phyloP scores from a whole-genome alignment of 2,329 filamentous ascomycete species.

The Curvularia spicifera region DNA sequence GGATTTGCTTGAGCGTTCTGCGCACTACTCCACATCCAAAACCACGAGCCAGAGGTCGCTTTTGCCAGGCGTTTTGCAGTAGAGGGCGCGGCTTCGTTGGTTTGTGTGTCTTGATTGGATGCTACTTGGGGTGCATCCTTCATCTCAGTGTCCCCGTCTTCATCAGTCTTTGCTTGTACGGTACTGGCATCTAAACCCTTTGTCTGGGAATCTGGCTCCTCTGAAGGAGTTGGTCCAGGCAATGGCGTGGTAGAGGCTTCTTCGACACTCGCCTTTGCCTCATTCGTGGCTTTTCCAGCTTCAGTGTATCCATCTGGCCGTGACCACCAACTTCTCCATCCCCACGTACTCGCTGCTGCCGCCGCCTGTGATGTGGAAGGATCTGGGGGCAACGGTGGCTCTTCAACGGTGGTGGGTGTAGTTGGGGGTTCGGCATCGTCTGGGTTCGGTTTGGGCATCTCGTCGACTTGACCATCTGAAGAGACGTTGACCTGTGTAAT shows the following conservation, averaged over 20 bases:
- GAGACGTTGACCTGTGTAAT: constrained; percentile 56
- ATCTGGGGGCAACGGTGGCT: constrained; percentile 55
- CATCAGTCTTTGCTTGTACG: constrained; percentile 1
- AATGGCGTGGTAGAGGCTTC: constrained; percentile 52
- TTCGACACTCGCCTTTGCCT: constrained; percentile 34
- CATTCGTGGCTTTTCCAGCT: constrained; percentile 41
- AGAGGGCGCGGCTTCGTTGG: constrained; percentile 24
- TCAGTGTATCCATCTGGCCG: constrained; percentile 56
- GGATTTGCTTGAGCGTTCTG: constrained; percentile 51
- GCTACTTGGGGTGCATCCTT: constrained; percentile 26
- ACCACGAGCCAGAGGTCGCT: constrained; percentile 53
- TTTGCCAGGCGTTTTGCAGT: constrained; percentile 21
- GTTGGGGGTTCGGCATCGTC: constrained; percentile 22
- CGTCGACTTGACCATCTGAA: constrained; percentile 43
- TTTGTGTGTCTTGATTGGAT: constrained; percentile 17
- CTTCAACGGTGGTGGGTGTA: constrained; percentile 22
- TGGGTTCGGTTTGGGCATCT: constrained; percentile 30
- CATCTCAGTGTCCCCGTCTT: constrained; percentile 26
- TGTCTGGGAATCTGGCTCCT: constrained; percentile 37
- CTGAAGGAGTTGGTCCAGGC: constrained; percentile 47
- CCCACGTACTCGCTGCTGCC: constrained; percentile 32
- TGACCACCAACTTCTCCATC: constrained; percentile 60
- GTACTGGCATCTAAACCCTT: constrained; percentile 34
- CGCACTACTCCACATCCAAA: constrained; percentile 57
- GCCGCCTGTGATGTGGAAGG: constrained; percentile 32